A percentile compares a stretch with the other conserved stretches of the same genome.
These are phyloP conservation scores for Graphilbum sp. DNA, from an alignment of 2,329 filamentous ascomycete species.

Conservation along the genomic window DNA sequence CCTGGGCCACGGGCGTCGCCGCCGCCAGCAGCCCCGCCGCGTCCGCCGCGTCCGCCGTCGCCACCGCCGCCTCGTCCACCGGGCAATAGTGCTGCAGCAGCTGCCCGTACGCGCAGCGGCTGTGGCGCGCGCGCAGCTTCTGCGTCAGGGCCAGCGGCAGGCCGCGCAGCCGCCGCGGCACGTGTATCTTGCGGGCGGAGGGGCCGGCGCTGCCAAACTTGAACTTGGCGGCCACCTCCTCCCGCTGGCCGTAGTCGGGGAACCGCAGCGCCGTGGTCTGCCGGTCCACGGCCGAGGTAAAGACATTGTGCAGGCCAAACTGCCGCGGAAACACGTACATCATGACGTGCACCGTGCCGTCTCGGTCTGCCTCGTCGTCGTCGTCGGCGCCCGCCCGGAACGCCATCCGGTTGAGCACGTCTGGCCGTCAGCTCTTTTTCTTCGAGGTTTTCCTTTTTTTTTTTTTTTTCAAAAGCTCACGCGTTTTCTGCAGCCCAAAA, in stretches of 20 bases:
- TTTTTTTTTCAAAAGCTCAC: too few relatives aligned
- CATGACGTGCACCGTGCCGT: slow-evolving; percentile 54
- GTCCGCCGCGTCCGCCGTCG: not conserved
- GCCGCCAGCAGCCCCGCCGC: slow-evolving; percentile 40
- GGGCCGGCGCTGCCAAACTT: too few relatives aligned
- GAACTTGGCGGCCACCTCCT: slow-evolving; percentile 49
- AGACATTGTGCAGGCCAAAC: slow-evolving; percentile 84
- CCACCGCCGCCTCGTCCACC: slow-evolving; percentile 17
- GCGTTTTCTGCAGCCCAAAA: slow-evolving; percentile 46
- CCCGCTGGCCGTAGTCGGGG: slow-evolving; percentile 73
- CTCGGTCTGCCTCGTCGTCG: slow-evolving; percentile 16
- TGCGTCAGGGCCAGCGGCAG: slow-evolving; percentile 39
- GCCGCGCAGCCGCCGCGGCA: slow-evolving; percentile 57
- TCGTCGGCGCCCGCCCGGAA: slow-evolving; percentile 15
- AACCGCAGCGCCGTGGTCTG: slow-evolving; percentile 55
- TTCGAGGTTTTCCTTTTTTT: not conserved
- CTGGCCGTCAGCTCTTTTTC: slow-evolving; percentile 26
- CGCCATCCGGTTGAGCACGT: slow-evolving; percentile 62
- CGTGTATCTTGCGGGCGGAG: slow-evolving; percentile 15
- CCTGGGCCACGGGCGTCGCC: slow-evolving; percentile 48
- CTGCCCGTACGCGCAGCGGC: slow-evolving; percentile 61
- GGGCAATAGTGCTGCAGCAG: slow-evolving; percentile 74
- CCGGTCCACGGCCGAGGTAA: slow-evolving; percentile 51
- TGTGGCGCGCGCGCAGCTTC: slow-evolving; percentile 54
- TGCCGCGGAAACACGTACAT: slow-evolving; percentile 91